These are phyloP conservation scores for Puya raimondii DNA, from an alignment of 176 grass and related monocot genomes.

Conservation along the genomic window DNA sequence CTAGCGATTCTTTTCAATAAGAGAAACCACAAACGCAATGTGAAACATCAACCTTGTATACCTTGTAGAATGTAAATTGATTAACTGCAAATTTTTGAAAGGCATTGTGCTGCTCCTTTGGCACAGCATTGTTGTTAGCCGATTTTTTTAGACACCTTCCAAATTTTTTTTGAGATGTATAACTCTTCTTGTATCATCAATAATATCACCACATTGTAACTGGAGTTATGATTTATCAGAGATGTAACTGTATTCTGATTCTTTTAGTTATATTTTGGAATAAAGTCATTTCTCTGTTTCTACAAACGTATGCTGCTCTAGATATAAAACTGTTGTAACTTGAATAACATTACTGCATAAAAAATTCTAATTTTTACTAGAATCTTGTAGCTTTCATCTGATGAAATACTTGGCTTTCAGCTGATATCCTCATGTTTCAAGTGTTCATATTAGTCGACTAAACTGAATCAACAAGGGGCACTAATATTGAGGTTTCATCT, in stretches of 20 bases:
- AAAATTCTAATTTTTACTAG: neutral
- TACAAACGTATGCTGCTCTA: neutral
- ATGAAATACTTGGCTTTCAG: neutral
- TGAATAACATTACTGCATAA: neutral
- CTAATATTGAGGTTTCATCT: neutral
- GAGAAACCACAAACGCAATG: neutral
- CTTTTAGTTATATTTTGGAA: constrained; percentile 29
- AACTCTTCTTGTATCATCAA: constrained; percentile 32
- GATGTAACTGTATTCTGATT: constrained; percentile 33
- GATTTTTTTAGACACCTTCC: constrained; percentile 34
- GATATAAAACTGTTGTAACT: neutral
- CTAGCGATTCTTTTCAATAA: neutral
- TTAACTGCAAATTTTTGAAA: constrained; percentile 3
- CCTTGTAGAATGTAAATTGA: constrained; percentile 19
- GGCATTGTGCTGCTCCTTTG: constrained; percentile 7
- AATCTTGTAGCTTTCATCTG: neutral
- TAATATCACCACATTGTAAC: constrained; percentile 28
- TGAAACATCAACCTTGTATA: constrained; percentile 2
- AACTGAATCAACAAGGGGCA: neutral
- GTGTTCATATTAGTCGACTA: neutral
- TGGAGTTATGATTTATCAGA: constrained; percentile 26
- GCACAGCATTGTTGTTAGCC: constrained; percentile 12
- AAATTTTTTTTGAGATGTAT: constrained; percentile 39
- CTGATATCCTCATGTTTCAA: neutral
- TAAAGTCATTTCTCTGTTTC: constrained; percentile 9